Evolutionary conservation across 2,329 filamentous ascomycete species (phyloP).

Genomic region (Botrytis pseudocinerea): DNA sequence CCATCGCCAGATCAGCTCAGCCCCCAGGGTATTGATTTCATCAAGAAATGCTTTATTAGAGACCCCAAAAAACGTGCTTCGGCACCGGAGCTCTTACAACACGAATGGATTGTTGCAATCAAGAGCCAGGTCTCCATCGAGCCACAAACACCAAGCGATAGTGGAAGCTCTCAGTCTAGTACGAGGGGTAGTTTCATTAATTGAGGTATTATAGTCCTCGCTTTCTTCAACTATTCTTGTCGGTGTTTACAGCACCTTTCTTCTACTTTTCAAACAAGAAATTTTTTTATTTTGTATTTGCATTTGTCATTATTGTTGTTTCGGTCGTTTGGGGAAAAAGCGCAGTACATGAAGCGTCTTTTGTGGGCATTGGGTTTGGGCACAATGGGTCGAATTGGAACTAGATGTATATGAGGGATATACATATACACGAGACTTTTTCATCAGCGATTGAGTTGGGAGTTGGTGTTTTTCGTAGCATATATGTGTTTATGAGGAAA

Average conservation of each 20-base stretch:
- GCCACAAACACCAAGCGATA: slow-evolving; percentile 62
- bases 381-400: slow-evolving; percentile 10
- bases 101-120: slow-evolving; percentile 81
- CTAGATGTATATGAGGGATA: slow-evolving; percentile 11
- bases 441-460: slow-evolving; percentile 16
- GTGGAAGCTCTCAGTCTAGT: slow-evolving; percentile 33
- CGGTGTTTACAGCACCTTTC: neutral
- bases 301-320: neutral
- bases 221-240: neutral
- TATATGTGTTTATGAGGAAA: slow-evolving; percentile 17
- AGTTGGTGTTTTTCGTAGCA: slow-evolving; percentile 3
- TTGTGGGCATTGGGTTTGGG: slow-evolving; percentile 2
- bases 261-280: neutral
- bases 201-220: neutral
- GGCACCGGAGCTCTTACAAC: slow-evolving; percentile 86
- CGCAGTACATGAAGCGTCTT: slow-evolving; percentile 19
- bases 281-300: neutral
- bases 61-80: slow-evolving; percentile 78
- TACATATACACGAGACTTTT: slow-evolving; percentile 5
- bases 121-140: slow-evolving; percentile 62
- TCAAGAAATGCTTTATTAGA: slow-evolving; percentile 81
- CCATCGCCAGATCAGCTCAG: slow-evolving; percentile 83
- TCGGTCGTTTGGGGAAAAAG: slow-evolving; percentile 1
- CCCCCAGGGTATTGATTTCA: slow-evolving; percentile 80
- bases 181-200: slow-evolving; percentile 31